Percentiles rank a stretch among this genome's conserved stretches.
These are phyloP conservation scores for Auricularia sp. DNA, from an alignment of 768 basidiomycete genomes.

Conservation along the genomic window DNA sequence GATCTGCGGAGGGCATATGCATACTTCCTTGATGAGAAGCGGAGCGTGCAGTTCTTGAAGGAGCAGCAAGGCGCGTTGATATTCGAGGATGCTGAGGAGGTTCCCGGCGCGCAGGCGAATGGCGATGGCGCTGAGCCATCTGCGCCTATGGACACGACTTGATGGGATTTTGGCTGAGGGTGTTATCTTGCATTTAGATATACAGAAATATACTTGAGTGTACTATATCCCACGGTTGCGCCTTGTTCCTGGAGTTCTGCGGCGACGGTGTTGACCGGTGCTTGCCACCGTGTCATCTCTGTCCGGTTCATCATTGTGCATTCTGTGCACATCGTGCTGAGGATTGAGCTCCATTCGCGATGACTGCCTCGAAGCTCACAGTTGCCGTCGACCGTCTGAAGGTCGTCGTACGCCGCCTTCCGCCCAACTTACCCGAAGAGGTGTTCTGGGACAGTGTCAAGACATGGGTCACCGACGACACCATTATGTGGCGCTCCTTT, in stretches of 20 bases:
- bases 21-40: constrained; percentile 89
- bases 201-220: no score
- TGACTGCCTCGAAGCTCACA: neutral
- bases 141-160: neutral
- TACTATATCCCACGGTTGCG: no score
- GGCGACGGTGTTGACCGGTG: no score
- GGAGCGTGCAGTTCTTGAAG: constrained; percentile 85
- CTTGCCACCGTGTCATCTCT: no score
- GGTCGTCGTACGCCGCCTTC: constrained; percentile 77
- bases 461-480: constrained; percentile 72
- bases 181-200: neutral
- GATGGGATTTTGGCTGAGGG: neutral
- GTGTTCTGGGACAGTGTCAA: constrained; percentile 91
- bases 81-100: constrained; percentile 26
- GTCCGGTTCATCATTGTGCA: no score
- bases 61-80: constrained; percentile 31
- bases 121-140: no score
- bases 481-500: constrained; percentile 57
- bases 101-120: constrained; percentile 9
- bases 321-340: no score
- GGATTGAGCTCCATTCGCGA: neutral
- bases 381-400: constrained; percentile 38
- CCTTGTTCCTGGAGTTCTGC: no score
- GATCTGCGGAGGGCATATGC: constrained; percentile 78
- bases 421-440: constrained; percentile 84